A percentile compares a stretch with the other conserved stretches of the same genome.
These are phyloP conservation scores for Cardamine occulta DNA, from an alignment of 345 rosid species.

Conservation along the genomic window DNA sequence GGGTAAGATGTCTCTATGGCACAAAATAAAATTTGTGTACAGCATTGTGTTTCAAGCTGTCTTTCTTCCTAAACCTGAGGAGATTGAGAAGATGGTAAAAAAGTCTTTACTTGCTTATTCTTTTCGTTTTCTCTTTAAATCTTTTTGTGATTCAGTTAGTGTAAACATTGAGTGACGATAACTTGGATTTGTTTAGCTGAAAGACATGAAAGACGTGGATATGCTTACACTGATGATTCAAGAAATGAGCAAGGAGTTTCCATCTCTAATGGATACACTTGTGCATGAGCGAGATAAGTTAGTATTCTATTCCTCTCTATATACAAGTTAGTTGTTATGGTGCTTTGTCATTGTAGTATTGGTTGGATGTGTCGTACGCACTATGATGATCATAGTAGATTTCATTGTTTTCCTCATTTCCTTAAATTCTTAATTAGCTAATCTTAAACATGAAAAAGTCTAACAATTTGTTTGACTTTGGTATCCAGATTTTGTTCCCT, in stretches of 20 bases:
- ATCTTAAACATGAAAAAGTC: background rate
- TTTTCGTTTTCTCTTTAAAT: too few relatives aligned
- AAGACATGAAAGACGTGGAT: slow-evolving; percentile 86
- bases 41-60: slow-evolving; percentile 74
- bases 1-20: slow-evolving; percentile 92
- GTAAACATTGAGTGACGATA: background rate
- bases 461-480: background rate
- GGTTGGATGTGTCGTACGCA: background rate
- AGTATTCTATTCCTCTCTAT: slow-evolving; percentile 43
- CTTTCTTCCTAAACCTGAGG: slow-evolving; percentile 78
- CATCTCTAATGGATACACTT: slow-evolving; percentile 90
- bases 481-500: background rate
- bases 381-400: background rate
- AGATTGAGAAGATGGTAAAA: slow-evolving; percentile 78
- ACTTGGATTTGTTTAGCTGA: slow-evolving; percentile 55
- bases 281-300: slow-evolving; percentile 95
- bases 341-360: background rate
- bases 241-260: slow-evolving; percentile 96
- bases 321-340: background rate
- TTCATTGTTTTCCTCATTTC: background rate
- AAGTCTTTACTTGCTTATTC: background rate
- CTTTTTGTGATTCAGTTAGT: background rate
- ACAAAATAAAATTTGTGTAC: slow-evolving; percentile 70
- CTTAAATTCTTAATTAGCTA: background rate
- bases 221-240: slow-evolving; percentile 88